phyloP scores from a whole-genome alignment of 2,329 filamentous ascomycete genomes.

The Botrytis sinoallii region DNA sequence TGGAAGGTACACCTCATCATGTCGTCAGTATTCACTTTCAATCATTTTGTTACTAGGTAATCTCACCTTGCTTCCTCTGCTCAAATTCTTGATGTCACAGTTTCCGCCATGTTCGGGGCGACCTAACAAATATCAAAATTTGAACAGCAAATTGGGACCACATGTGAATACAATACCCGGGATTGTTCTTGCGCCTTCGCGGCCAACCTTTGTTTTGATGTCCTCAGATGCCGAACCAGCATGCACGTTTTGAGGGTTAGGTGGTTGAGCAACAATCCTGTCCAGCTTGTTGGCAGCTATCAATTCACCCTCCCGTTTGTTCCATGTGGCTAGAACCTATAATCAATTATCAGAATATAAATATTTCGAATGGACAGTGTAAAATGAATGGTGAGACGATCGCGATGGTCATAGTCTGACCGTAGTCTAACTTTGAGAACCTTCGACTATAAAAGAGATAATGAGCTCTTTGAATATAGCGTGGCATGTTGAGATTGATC shows the following conservation, averaged over 20 bases:
- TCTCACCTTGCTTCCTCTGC: slow-evolving; percentile 52
- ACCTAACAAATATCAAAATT: slow-evolving; percentile 23
- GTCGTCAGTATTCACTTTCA: background rate
- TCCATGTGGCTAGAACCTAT: slow-evolving; percentile 73
- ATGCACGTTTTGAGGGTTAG: slow-evolving; percentile 68
- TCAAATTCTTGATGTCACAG: slow-evolving; percentile 87
- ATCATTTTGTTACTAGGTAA: background rate
- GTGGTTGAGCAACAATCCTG: slow-evolving; percentile 74
- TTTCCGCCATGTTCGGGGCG: slow-evolving; percentile 63
- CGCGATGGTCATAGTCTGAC: background rate
- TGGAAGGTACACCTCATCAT: slow-evolving; percentile 74
- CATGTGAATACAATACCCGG: slow-evolving; percentile 49
- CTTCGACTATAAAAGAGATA: background rate
- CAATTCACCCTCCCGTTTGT: slow-evolving; percentile 75
- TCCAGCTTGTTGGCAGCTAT: slow-evolving; percentile 66
- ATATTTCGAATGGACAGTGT: background rate
- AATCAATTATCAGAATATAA: background rate
- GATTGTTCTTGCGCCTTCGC: slow-evolving; percentile 80
- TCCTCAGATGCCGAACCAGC: slow-evolving; percentile 61
- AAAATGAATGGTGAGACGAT: background rate
- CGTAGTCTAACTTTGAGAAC: background rate
- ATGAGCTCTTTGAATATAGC: background rate
- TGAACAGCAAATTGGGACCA: background rate
- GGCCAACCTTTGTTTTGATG: slow-evolving; percentile 64
- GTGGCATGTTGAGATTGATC: no score